Evolutionary conservation across 2,329 filamentous ascomycete species (phyloP), one percentile per base, ranked within the genome.

Genomic region (Fusarium guadeloupense): DNA sequence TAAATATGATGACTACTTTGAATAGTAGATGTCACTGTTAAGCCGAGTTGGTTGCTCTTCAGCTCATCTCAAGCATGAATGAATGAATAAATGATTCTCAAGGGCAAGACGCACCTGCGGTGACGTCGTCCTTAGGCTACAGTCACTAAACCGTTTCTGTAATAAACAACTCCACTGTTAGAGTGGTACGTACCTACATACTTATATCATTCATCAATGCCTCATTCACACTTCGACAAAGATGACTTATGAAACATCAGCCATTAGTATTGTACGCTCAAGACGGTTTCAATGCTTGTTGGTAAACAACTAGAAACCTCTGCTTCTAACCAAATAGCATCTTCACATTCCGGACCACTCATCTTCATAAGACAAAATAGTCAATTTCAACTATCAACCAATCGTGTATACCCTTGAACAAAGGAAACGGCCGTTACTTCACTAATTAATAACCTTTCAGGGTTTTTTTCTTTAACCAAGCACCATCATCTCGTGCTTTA

Each of bases 331-430:
- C n/a, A n/a, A n/a, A 25, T 6, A 10, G 12, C 31, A 12, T 4
- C 17, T 10, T 42, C 17, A 30, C 25, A 6, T 23, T 13, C 12
- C 13, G 12, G 8, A 8, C 5, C n/a, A 30, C 6, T 3, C 13
- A 23, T 14, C 12, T 4, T 9, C 9, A 20, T 8, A 3, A 30
- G 26, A 33, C 28, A 38, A 23, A 55, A 10, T 25, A 53, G 21
- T 65, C 60, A 69, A 67, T 69, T 68, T 67, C 16, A 40, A 41
- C 43, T 59, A 64, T 61, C 39, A 56, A 61, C 35, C 17, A 43
- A 46, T 38, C 43, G 50, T 64, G 54, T 62, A 34, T 64, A 40
- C 33, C 54, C 47, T 48, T 42, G 10, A 41, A 67, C 62, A 66
- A 58, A 69, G 37, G 54, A 69, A 69, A 59, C 44, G 30, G 43